phyloP scores from a whole-genome alignment of 345 rosid genomes.

The Eucalyptus sideroxylon region DNA sequence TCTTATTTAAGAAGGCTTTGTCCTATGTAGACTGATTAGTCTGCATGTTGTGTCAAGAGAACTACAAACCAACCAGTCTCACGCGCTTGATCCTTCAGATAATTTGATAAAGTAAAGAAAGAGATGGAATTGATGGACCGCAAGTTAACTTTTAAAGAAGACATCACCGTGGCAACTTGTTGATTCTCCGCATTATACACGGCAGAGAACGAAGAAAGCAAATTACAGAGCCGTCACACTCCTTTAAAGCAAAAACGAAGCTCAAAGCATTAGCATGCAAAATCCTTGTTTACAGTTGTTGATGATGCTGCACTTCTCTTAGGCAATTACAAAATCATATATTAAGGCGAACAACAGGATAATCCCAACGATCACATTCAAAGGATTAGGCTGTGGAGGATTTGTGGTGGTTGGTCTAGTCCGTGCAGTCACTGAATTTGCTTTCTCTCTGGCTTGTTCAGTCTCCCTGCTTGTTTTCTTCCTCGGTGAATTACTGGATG shows the following conservation, averaged over 20 bases:
- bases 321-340: background rate
- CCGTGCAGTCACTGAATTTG: background rate
- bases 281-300: background rate
- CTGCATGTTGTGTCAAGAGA: background rate
- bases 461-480: background rate
- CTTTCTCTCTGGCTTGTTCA: background rate
- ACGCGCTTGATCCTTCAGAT: background rate
- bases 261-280: background rate
- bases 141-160: background rate
- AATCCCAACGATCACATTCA: background rate
- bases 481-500: background rate
- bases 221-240: background rate
- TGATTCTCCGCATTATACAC: background rate
- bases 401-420: background rate
- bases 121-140: background rate
- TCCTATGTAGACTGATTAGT: background rate
- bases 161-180: background rate
- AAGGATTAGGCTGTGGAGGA: background rate
- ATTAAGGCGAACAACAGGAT: background rate
- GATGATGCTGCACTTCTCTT: background rate
- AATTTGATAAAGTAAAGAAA: background rate
- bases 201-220: background rate
- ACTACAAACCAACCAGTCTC: background rate
- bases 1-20: background rate
- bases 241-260: background rate